These are phyloP conservation scores for Geranium incanum DNA, from an alignment of 441 rosid genomes.

Conservation along the genomic window DNA sequence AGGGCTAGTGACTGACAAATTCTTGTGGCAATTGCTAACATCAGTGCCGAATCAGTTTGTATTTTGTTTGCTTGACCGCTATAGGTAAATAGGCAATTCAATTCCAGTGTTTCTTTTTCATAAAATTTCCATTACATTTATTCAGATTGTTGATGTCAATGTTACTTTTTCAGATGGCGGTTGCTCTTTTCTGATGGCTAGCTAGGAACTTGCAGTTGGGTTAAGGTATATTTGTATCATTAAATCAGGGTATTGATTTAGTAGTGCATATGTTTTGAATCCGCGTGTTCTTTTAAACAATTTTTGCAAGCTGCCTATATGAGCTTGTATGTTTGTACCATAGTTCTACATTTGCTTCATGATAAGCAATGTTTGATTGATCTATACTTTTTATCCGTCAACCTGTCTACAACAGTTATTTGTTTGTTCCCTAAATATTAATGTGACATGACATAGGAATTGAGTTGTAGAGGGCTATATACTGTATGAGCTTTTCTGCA, in stretches of 20 bases:
- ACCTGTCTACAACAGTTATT: no score
- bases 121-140: not conserved
- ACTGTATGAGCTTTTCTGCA: no score
- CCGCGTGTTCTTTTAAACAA: conserved; percentile 20
- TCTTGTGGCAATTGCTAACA: conserved; percentile 22
- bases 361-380: conserved; percentile 21
- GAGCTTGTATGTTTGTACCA: conserved; percentile 29
- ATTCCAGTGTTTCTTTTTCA: not conserved
- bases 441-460: no score
- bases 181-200: conserved; percentile 24
- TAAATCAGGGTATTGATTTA: conserved; percentile 22
- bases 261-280: conserved; percentile 24
- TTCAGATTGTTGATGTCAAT: not conserved
- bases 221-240: conserved; percentile 29
- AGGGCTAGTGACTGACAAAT: conserved; percentile 17
- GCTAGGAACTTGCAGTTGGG: conserved; percentile 24
- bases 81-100: conserved; percentile 23
- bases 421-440: no score
- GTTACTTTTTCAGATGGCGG: conserved; percentile 30
- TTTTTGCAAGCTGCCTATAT: conserved; percentile 11
- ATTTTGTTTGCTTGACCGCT: conserved; percentile 17
- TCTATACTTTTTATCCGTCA: conserved; percentile 13
- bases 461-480: no score
- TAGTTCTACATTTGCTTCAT: conserved; percentile 26
- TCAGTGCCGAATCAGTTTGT: conserved; percentile 21